These are phyloP conservation scores for Phytophthora litchii DNA, from an alignment of 352 stramenopile species.

Conservation along the genomic window DNA sequence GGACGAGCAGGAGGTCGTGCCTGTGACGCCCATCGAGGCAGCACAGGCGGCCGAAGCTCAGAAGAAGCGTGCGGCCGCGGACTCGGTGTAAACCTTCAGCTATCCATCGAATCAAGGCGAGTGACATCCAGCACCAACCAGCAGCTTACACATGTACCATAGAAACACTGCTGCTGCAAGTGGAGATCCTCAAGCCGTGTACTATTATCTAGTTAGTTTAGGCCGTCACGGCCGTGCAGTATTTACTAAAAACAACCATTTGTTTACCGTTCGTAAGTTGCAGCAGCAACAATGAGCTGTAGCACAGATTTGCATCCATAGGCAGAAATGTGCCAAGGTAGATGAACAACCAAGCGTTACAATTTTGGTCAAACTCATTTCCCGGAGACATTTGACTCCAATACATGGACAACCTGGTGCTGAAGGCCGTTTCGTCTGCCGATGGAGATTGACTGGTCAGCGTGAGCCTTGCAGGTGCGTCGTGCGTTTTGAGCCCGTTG, in stretches of 20 bases:
- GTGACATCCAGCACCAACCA: slow-evolving; percentile 18
- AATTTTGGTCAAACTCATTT: slow-evolving; percentile 23
- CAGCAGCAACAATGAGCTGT: slow-evolving; percentile 5
- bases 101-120: slow-evolving; percentile 12
- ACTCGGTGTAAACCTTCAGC: slow-evolving; percentile 23
- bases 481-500: slow-evolving; percentile 6
- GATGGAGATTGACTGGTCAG: slow-evolving; percentile 31
- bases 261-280: slow-evolving; percentile 10
- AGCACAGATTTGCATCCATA: slow-evolving; percentile 1
- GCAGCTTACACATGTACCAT: slow-evolving; percentile 44
- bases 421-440: slow-evolving; percentile 20
- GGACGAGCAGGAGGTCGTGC: slow-evolving; percentile 38
- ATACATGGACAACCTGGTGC: not conserved
- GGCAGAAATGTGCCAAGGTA: slow-evolving; percentile 1
- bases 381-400: slow-evolving; percentile 13
- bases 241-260: slow-evolving; percentile 39
- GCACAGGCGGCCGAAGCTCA: slow-evolving; percentile 36
- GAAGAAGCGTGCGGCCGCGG: slow-evolving; percentile 32
- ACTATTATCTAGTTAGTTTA: slow-evolving; percentile 42
- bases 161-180: slow-evolving; percentile 28
- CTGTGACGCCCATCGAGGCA: slow-evolving; percentile 43
- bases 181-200: slow-evolving; percentile 28
- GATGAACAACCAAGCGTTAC: slow-evolving; percentile 10
- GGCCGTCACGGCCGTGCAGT: slow-evolving; percentile 17
- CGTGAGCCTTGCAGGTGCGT: too few relatives aligned